Percentiles rank a stretch among this genome's conserved stretches.
These are phyloP conservation scores for Medicago lupulina DNA, from an alignment of 306 rosid genomes.

Conservation along the genomic window DNA sequence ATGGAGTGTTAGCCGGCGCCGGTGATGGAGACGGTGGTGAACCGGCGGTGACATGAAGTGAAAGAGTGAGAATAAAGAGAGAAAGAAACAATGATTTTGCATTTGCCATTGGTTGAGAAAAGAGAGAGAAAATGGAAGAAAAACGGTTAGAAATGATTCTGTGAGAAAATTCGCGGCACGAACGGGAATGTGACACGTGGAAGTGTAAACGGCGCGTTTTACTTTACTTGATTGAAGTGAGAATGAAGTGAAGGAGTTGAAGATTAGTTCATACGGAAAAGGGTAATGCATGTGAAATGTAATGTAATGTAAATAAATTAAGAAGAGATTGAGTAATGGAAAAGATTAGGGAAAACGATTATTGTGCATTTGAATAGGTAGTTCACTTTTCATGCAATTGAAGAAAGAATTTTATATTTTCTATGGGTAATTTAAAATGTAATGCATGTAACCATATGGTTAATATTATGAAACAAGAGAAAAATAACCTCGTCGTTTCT, in stretches of 20 bases:
- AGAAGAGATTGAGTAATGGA: conserved; percentile 19
- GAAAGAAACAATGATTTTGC: conserved; percentile 32
- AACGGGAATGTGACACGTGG: conserved; percentile 39
- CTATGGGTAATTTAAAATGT: conserved; percentile 14
- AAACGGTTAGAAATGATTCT: conserved; percentile 15
- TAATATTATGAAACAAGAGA: not conserved
- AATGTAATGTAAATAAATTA: conserved; percentile 19
- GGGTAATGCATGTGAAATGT: conserved; percentile 27
- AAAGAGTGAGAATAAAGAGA: conserved; percentile 40
- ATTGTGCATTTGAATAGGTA: conserved; percentile 18
- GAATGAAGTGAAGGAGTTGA: conserved; percentile 10
- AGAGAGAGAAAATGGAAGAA: not conserved
- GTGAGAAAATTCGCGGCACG: not conserved
- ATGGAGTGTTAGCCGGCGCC: conserved; percentile 20
- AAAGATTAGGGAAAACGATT: conserved; percentile 20
- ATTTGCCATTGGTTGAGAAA: conserved; percentile 52
- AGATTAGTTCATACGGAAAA: conserved; percentile 23
- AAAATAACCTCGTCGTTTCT: not conserved
- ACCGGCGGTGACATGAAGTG: conserved; percentile 37
- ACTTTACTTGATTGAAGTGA: conserved; percentile 3
- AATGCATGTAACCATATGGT: not conserved
- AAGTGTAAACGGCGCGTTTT: conserved; percentile 31
- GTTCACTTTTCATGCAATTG: conserved; percentile 37
- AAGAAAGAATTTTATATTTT: conserved; percentile 21
- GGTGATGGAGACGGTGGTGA: conserved; percentile 42